A percentile compares a stretch with the other conserved stretches of the same genome.
Conservation (phyloP, 2,329 filamentous ascomycete species). For the Microdochium nivale region DNA sequence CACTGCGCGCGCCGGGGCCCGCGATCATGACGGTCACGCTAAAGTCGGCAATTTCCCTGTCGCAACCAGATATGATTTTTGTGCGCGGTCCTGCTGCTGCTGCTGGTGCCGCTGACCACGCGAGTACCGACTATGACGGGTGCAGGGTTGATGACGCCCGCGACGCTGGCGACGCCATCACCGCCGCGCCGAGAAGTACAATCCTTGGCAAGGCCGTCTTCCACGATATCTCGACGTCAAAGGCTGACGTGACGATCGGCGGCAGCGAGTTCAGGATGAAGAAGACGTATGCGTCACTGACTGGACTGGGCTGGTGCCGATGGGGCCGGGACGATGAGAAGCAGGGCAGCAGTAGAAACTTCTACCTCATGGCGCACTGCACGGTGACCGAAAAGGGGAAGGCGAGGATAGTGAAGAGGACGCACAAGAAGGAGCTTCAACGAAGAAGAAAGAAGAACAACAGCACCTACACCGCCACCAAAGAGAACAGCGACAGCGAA, state of each 20-base stretch:
- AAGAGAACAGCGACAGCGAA: not conserved
- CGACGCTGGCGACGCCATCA: no score
- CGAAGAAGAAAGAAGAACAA: not conserved
- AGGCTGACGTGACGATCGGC: not conserved
- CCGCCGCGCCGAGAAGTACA: no score
- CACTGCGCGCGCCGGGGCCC: not conserved
- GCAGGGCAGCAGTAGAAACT: not conserved
- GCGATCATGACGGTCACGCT: not conserved
- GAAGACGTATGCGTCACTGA: not conserved
- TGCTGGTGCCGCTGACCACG: not conserved
- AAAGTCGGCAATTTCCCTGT: not conserved
- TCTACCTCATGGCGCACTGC: not conserved
- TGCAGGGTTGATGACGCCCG: no score
- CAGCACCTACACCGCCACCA: not conserved
- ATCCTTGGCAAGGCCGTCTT: not conserved
- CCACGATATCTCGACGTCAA: not conserved
- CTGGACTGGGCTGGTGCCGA: not conserved
- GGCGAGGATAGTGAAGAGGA: not conserved
- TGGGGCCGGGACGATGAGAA: not conserved
- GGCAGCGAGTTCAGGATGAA: not conserved
- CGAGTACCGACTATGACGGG: not conserved
- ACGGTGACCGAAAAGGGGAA: not conserved
- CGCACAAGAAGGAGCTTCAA: not conserved
- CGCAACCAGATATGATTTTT: not conserved
- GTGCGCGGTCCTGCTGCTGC: no score